These are phyloP conservation scores for Aureobasidium sp. DNA, from an alignment of 2,329 filamentous ascomycete species.

Conservation along the genomic window DNA sequence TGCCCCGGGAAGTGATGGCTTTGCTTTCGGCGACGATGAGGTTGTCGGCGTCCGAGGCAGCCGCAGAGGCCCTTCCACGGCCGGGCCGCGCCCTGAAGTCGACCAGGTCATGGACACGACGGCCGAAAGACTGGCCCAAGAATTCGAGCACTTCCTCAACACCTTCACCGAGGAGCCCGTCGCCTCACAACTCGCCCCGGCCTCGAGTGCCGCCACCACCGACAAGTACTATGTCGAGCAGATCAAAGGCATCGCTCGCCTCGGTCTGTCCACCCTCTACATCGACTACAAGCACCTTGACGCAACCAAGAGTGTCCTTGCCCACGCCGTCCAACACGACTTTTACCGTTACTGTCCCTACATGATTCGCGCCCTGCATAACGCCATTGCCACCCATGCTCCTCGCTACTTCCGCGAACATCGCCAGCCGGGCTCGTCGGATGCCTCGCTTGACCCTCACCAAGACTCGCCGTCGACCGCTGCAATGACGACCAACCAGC, in stretches of 20 bases:
- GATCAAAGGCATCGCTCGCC: slow-evolving; percentile 68
- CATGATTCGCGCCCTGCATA: slow-evolving; percentile 80
- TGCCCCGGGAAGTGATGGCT: slow-evolving; percentile 48
- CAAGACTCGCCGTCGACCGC: slow-evolving; percentile 52
- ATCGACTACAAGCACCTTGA: slow-evolving; percentile 76
- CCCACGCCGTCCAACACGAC: slow-evolving; percentile 77
- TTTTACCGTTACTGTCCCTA: slow-evolving; percentile 96
- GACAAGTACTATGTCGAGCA: slow-evolving; percentile 82
- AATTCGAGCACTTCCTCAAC: slow-evolving; percentile 76
- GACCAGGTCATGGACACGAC: slow-evolving; percentile 70
- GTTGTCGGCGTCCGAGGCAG: slow-evolving; percentile 50
- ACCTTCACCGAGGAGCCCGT: slow-evolving; percentile 42
- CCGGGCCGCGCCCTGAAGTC: slow-evolving; percentile 50
- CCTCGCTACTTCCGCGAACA: slow-evolving; percentile 91
- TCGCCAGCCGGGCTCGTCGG: slow-evolving; percentile 69
- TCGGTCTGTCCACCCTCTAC: slow-evolving; percentile 76
- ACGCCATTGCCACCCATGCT: slow-evolving; percentile 89
- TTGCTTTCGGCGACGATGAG: slow-evolving; percentile 55
- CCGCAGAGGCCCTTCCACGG: slow-evolving; percentile 28
- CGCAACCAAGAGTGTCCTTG: slow-evolving; percentile 48
- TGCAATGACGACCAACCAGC: slow-evolving; percentile 85
- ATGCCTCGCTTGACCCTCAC: slow-evolving; percentile 54
- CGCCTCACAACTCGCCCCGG: slow-evolving; percentile 26
- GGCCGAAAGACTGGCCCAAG: slow-evolving; percentile 64
- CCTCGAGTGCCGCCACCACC: slow-evolving; percentile 64